Percentiles rank a stretch among this genome's conserved stretches.
Conservation (phyloP, 2,329 filamentous ascomycete genomes). For the Aspergillus spinulosporus region DNA sequence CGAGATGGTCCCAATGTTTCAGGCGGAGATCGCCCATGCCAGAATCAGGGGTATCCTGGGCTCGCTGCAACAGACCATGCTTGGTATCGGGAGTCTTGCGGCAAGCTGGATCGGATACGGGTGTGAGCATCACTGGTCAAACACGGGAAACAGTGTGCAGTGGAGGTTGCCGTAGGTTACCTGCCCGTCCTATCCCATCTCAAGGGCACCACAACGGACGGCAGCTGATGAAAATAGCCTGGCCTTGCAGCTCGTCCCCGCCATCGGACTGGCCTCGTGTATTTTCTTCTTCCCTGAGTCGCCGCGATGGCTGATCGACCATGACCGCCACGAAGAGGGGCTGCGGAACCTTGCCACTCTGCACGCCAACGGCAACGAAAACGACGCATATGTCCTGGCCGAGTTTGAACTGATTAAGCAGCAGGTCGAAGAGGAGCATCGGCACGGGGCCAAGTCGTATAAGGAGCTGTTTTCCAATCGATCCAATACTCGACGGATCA, state of each 20-base stretch:
- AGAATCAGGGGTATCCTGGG: constrained; percentile 7
- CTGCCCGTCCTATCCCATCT: too few relatives aligned
- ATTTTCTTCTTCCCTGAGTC: constrained; percentile 15
- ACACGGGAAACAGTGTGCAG: constrained; percentile 8
- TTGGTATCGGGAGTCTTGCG: constrained; percentile 4
- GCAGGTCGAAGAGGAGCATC: constrained; percentile 12
- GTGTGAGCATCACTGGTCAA: constrained; percentile 6
- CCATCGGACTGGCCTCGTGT: constrained; percentile 11
- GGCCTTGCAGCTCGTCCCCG: constrained; percentile 9
- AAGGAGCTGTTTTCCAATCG: constrained; percentile 11
- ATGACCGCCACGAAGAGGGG: constrained; percentile 13
- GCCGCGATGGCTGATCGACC: constrained; percentile 13
- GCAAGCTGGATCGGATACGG: constrained; percentile 13
- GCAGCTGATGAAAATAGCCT: background rate
- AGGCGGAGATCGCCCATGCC: constrained; percentile 13
- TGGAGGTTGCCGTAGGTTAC: constrained; percentile 7
- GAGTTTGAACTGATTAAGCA: constrained; percentile 13
- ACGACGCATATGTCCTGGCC: constrained; percentile 6
- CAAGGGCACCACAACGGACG: too few relatives aligned
- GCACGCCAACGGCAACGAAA: constrained; percentile 10
- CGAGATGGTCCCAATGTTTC: constrained; percentile 8
- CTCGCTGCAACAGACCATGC: constrained; percentile 10
- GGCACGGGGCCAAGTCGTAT: constrained; percentile 10
- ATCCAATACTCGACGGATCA: constrained; percentile 12
- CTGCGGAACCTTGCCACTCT: constrained; percentile 2